Evolutionary conservation across 192 early-diverging fungal genomes (phyloP), one percentile per base, ranked within the genome.

Genomic region (Chytriomyces hyalinus): DNA sequence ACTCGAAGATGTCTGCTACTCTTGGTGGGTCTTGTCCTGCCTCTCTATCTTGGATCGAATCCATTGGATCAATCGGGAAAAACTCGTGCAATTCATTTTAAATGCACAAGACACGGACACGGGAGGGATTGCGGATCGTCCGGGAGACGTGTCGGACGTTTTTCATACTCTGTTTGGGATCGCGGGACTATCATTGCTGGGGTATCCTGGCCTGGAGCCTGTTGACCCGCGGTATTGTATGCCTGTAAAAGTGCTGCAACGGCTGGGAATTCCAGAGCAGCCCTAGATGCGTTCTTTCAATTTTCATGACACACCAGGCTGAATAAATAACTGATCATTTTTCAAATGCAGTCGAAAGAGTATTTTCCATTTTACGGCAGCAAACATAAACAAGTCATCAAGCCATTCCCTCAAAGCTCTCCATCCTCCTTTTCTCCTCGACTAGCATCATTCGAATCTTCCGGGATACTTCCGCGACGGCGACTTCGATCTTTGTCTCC

Each of bases 161-260:
- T 99, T 97, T 82, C 97, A 99, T 75, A 98, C 96, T 1, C 78
- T 95, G 17, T 99, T 99, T 92, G 96, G 96, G 28, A 83, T 99
- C 47, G 90, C 93, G 43, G 92, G 36, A 36, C 84, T 99, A 60
- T 94, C 96, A 6, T 80, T 99, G 62, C 81, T 95, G 6, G 94
- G 93, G 0, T 94, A 93, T 81, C 80, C 86, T 6, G 91, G 87
- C 11, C 83, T 99, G 43, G 87, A 90, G 22, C 78, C 80, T 4
- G 92, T 99, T 4, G 92, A 99, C 81, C 96, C 97, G 4, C 87
- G 95, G 24, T 99, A 98, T 81, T 99, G 97, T 81, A 85, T 88
- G 82, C 80, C 86, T 26, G 53, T 6, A 6, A 53, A 49, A 26
- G 84, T 88, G 6, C 81, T 79, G 6, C 20, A 79, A 63, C 67